Percentiles rank a stretch among this genome's conserved stretches.
phyloP scores from a whole-genome alignment of 78 protist species.

The Mantamonas sphyraenae region DNA sequence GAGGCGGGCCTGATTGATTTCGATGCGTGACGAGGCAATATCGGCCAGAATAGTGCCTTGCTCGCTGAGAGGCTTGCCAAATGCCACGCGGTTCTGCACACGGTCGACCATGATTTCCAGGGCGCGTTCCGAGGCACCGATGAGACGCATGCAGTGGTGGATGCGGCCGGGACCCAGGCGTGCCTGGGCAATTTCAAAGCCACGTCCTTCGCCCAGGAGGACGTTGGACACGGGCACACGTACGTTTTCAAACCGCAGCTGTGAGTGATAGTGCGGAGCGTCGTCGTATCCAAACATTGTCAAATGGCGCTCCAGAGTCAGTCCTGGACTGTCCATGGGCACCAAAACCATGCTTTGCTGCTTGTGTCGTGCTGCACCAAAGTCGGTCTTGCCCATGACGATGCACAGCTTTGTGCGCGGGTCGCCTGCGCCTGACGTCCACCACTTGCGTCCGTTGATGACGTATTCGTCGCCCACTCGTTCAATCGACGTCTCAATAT shows the following conservation, averaged over 20 bases:
- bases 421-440: constrained; percentile 47
- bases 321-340: constrained; percentile 59
- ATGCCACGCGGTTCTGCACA: constrained; percentile 11
- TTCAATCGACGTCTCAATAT: constrained; percentile 8
- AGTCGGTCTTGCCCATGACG: constrained; percentile 53
- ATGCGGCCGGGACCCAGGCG: constrained; percentile 81
- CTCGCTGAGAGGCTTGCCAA: constrained; percentile 18
- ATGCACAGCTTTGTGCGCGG: constrained; percentile 51
- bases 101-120: constrained; percentile 35
- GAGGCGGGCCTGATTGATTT: constrained; percentile 62
- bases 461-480: constrained; percentile 50
- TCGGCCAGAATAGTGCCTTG: constrained; percentile 22
- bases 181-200: constrained; percentile 65
- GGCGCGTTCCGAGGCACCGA: constrained; percentile 46
- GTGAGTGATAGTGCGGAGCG: constrained; percentile 73
- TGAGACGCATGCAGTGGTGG: constrained; percentile 86
- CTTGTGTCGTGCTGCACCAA: constrained; percentile 8
- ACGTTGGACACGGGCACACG: constrained; percentile 44
- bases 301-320: constrained; percentile 39
- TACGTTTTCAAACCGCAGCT: constrained; percentile 34
- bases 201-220: constrained; percentile 59
- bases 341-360: constrained; percentile 73
- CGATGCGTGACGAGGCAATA: constrained; percentile 57
- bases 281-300: constrained; percentile 62
- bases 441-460: constrained; percentile 67